Evolutionary conservation across 2,329 filamentous ascomycete genomes (phyloP).

Genomic region (Cladosporium sp.): DNA sequence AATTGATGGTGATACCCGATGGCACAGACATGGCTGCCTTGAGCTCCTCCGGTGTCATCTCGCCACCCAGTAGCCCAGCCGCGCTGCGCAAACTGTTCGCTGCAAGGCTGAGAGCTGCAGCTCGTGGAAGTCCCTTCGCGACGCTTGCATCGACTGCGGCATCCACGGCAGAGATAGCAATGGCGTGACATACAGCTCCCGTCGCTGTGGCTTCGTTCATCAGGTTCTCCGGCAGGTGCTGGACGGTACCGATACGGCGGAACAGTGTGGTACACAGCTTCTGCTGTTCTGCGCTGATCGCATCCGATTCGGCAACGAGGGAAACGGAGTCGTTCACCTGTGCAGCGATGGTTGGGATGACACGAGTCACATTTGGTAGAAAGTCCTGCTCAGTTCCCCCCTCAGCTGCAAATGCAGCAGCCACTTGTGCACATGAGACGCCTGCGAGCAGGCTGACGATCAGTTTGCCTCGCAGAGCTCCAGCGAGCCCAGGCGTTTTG

Average conservation of each 20-base stretch:
- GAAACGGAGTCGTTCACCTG: conserved; percentile 19
- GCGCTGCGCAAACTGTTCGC: conserved; percentile 20
- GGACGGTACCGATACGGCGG: conserved; percentile 16
- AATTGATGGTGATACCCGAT: conserved; percentile 22
- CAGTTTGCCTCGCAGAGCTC: conserved; percentile 17
- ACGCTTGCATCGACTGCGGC: conserved; percentile 24
- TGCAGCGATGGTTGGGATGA: conserved; percentile 22
- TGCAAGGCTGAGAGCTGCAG: conserved; percentile 17
- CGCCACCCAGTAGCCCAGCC: conserved; percentile 18
- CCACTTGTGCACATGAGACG: conserved; percentile 17
- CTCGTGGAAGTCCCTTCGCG: conserved; percentile 21
- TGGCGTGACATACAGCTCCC: conserved; percentile 24
- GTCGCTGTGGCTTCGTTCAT: conserved; percentile 25
- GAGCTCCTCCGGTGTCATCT: conserved; percentile 23
- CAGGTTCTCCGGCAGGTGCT: conserved; percentile 20
- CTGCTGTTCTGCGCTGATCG: not conserved
- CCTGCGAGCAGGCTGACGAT: conserved; percentile 22
- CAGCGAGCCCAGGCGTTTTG: conserved; percentile 12
- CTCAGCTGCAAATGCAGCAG: conserved; percentile 8
- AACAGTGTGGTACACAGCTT: conserved; percentile 5
- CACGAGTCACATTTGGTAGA: conserved; percentile 14
- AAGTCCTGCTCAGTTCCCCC: conserved; percentile 4
- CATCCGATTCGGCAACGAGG: conserved; percentile 19
- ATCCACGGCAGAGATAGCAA: conserved; percentile 23
- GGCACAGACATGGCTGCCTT: conserved; percentile 26